Evolutionary conservation across 345 rosid genomes (phyloP).

Genomic region (Bruguiera gymnorhiza): DNA sequence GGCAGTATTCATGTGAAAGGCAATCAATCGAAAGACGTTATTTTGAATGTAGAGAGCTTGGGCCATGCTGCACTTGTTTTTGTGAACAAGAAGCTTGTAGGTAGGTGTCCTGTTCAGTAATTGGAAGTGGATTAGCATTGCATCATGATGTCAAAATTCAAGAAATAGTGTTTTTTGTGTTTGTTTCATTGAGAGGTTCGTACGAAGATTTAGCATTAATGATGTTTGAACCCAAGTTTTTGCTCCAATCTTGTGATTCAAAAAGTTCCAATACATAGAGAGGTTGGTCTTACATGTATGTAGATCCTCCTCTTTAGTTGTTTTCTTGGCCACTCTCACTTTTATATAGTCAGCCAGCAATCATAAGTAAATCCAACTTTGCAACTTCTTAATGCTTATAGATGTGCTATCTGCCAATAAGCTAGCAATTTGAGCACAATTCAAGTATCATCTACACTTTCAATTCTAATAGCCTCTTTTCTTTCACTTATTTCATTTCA

Average conservation of each 20-base stretch:
- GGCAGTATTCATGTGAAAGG: constrained; percentile 38
- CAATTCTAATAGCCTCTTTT: not conserved
- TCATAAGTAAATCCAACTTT: too few species aligned
- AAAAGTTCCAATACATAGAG: too few species aligned
- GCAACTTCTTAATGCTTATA: not conserved
- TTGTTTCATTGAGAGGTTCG: too few species aligned
- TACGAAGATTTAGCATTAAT: too few species aligned
- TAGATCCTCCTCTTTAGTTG: too few species aligned
- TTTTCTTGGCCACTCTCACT: too few species aligned
- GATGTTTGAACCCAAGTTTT: too few species aligned
- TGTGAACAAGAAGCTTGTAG: constrained; percentile 42
- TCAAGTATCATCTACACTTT: not conserved
- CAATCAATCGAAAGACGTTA: constrained; percentile 21
- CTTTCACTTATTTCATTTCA: not conserved
- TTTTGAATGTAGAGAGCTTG: constrained; percentile 40
- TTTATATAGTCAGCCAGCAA: too few species aligned
- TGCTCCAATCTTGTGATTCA: too few species aligned
- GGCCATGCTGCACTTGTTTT: constrained; percentile 67
- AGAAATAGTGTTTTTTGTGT: too few species aligned
- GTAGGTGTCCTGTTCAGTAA: constrained; percentile 25
- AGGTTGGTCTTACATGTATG: too few species aligned
- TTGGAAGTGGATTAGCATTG: constrained; percentile 1
- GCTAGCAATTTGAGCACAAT: not conserved
- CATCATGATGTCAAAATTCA: too few species aligned
- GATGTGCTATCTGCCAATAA: not conserved